Base-by-base conservation (phyloP, 2,329 filamentous ascomycete genomes). In the Lasiodiplodia gonubiensis region DNA sequence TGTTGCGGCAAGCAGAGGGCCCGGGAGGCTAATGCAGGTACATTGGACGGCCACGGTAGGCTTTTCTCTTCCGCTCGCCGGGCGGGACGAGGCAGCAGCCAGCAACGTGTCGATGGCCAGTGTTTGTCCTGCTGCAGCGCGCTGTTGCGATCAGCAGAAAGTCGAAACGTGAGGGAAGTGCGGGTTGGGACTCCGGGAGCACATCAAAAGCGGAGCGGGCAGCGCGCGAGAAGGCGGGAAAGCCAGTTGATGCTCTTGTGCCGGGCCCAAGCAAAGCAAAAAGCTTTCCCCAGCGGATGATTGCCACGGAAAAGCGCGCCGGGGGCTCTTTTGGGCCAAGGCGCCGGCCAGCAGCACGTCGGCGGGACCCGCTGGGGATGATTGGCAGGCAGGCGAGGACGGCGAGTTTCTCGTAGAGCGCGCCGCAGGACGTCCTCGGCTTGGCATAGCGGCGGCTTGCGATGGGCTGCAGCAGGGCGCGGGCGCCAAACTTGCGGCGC, bases 201-300 rank as follows among this genome's bases (percentile, higher is more conserved):
- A 33, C 49, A 59, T 60, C 57, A 60, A 60, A 60, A 60, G 57
- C 30, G 57, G 57, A 60, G 57, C 39, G 25, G 57, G n/a, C 14
- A 3, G 18, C 42, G 42, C 55, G 39, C 39, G 39, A 46, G 25
- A 30, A 16, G 57, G 23, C 5, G 57, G 16, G n/a, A 42, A 33
- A 35, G 39, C 57, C 57, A 60, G 39, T 60, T 48, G 57, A 48
- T 60, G 57, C 25, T 11, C 6, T 2, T 8, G 25, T 5, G 39
- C 16, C 18, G 33, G 27, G 55, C 6, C 30, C 55, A 60, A 48
- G 39, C 55, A 60, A 60, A 33, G 55, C 55, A 55, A 55, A 54
- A n/a, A 12, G 27, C 53, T 39, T 55, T 27, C 53, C 30, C 33
- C 53, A 37, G 57, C 57, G 57, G 57, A 60, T 60, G 57, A 60